A percentile compares a stretch with the other conserved stretches of the same genome.
These are phyloP conservation scores for Venturia pyrina DNA, from an alignment of 2,329 filamentous ascomycete genomes.

Conservation along the genomic window DNA sequence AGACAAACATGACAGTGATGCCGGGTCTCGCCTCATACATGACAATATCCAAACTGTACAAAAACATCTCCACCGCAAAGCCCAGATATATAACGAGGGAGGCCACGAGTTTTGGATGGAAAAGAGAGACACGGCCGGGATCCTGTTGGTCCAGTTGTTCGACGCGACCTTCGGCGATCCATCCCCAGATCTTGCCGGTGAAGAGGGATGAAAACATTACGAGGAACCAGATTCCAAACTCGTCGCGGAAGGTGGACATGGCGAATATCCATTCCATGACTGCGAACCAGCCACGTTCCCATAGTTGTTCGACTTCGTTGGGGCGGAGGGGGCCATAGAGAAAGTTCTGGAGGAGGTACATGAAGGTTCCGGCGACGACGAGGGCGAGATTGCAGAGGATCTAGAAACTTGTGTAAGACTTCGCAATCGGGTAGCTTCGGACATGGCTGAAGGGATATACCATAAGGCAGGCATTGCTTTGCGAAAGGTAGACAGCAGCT, in stretches of 20 bases:
- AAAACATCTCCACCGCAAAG: constrained; percentile 72
- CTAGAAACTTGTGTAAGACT: constrained; percentile 32
- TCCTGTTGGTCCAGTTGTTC: constrained; percentile 94
- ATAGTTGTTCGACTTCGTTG: constrained; percentile 92
- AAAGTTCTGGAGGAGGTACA: constrained; percentile 80
- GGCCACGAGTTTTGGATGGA: constrained; percentile 70
- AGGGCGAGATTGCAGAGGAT: constrained; percentile 87
- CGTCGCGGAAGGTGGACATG: constrained; percentile 96
- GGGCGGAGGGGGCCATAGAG: constrained; percentile 85
- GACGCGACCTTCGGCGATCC: constrained; percentile 92
- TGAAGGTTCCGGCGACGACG: constrained; percentile 66
- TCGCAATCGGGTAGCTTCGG: not conserved
- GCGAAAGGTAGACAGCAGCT: constrained; percentile 89
- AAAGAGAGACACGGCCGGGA: constrained; percentile 75
- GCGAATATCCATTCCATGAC: constrained; percentile 93
- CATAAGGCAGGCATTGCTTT: constrained; percentile 92
- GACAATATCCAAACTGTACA: constrained; percentile 72
- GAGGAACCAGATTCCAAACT: constrained; percentile 88
- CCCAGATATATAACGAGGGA: constrained; percentile 69
- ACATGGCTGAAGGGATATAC: constrained; percentile 37
- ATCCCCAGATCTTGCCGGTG: constrained; percentile 94
- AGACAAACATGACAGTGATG: constrained; percentile 99
- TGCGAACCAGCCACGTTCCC: constrained; percentile 96
- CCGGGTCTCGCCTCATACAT: constrained; percentile 82
- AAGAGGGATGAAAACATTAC: constrained; percentile 92